phyloP scores from a whole-genome alignment of 306 rosid genomes.

The Castanea crenata region DNA sequence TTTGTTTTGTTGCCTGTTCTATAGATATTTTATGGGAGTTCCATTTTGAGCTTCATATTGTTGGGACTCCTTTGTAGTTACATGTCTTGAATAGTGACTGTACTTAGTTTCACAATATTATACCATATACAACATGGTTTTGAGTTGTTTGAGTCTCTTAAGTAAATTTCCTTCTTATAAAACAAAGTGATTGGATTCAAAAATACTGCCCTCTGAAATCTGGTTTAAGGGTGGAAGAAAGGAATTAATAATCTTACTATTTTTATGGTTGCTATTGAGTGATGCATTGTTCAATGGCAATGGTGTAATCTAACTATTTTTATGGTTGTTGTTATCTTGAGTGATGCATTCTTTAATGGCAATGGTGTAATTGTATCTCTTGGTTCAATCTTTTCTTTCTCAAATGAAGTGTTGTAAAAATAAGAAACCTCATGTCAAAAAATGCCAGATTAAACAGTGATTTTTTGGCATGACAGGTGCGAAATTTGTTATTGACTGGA shows the following conservation, averaged over 20 bases:
- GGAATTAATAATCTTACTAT: background rate
- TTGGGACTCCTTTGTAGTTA: background rate
- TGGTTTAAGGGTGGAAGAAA: background rate
- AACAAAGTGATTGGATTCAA: background rate
- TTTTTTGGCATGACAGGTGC: slow-evolving; percentile 38
- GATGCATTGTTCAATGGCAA: background rate
- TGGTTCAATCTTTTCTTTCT: background rate
- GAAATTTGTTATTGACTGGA: slow-evolving; percentile 43
- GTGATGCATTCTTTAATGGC: background rate
- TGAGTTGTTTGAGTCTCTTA: background rate
- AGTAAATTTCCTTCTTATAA: background rate
- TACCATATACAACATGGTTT: background rate
- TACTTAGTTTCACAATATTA: background rate
- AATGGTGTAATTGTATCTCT: background rate
- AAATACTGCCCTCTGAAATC: background rate
- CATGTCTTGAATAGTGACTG: slow-evolving; percentile 11
- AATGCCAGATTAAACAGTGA: slow-evolving; percentile 9
- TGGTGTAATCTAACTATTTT: background rate
- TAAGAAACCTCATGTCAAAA: slow-evolving; percentile 11
- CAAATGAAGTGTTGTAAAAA: slow-evolving; percentile 12
- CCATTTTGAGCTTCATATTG: slow-evolving; percentile 5
- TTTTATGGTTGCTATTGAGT: background rate
- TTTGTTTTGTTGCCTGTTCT: background rate
- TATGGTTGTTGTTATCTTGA: background rate
- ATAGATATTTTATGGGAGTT: slow-evolving; percentile 1